A percentile compares a stretch with the other conserved stretches of the same genome.
These are phyloP conservation scores for Helianthus tuberosus DNA, from an alignment of 129 eudicot genomes.

Conservation along the genomic window DNA sequence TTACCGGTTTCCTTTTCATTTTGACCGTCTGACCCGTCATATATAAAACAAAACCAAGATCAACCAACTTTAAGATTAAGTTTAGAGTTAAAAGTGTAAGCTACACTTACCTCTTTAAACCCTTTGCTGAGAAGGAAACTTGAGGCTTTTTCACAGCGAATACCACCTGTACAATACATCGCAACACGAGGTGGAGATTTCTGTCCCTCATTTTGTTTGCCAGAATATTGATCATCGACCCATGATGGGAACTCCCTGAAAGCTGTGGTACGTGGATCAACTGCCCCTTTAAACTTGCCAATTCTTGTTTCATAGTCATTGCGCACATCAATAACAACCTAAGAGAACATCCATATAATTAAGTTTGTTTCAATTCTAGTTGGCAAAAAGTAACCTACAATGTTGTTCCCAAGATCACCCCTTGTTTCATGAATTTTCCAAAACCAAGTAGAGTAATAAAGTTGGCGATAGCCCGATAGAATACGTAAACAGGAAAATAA, in stretches of 20 bases:
- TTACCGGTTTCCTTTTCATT: not conserved
- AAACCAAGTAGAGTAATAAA: not conserved
- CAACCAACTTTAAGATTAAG: not conserved
- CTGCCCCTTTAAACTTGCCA: slow-evolving; percentile 90
- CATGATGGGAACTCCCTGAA: slow-evolving; percentile 89
- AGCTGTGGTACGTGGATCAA: slow-evolving; percentile 86
- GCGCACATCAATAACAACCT: slow-evolving; percentile 98
- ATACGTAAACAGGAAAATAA: slow-evolving; percentile 15
- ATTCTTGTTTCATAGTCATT: slow-evolving; percentile 93
- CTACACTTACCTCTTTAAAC: slow-evolving; percentile 65
- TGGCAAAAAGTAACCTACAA: slow-evolving; percentile 3
- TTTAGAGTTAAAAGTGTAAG: slow-evolving; percentile 3
- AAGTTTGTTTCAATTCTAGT: slow-evolving; percentile 8
- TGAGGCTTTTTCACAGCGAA: slow-evolving; percentile 91
- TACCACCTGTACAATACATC: slow-evolving; percentile 95
- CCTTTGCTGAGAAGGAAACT: slow-evolving; percentile 83
- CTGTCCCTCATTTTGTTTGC: slow-evolving; percentile 32
- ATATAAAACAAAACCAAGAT: not conserved
- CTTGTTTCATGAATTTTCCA: not conserved
- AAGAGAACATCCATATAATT: not conserved
- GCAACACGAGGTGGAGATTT: slow-evolving; percentile 80
- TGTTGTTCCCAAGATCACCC: slow-evolving; percentile 15
- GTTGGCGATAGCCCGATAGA: not conserved
- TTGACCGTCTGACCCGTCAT: not conserved
- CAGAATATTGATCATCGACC: slow-evolving; percentile 70